Percentiles rank a stretch among this genome's conserved stretches.
These are phyloP conservation scores for Colletotrichum graminicola DNA, from an alignment of 2,329 filamentous ascomycete genomes.

Conservation along the genomic window DNA sequence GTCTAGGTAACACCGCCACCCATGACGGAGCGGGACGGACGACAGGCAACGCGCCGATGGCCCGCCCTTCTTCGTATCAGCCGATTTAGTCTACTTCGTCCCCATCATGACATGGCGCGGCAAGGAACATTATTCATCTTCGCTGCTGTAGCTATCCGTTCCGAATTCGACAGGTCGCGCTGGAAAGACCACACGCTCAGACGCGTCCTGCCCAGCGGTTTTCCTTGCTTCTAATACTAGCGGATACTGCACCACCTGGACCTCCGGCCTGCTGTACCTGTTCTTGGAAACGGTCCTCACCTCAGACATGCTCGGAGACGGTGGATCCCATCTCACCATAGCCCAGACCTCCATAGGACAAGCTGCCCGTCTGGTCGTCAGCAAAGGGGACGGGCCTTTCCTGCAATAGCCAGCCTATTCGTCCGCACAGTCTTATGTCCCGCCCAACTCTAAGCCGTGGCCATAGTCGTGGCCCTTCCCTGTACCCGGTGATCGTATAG, in stretches of 20 bases:
- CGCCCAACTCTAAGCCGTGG: conserved; percentile 5
- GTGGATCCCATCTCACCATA: conserved; percentile 12
- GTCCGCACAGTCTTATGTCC: conserved; percentile 21
- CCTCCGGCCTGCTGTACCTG: conserved; percentile 28
- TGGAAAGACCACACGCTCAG: background rate
- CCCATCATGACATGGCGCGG: conserved; percentile 29
- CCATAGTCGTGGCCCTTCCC: background rate
- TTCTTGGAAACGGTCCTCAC: conserved; percentile 29
- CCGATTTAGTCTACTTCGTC: background rate
- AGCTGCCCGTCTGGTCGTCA: background rate
- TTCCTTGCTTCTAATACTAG: background rate
- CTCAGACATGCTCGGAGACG: conserved; percentile 28
- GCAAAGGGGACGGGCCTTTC: conserved; percentile 1
- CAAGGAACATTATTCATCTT: conserved; percentile 18
- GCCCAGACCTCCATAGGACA: conserved; percentile 22
- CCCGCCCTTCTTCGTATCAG: conserved; percentile 28
- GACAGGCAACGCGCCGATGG: conserved; percentile 20
- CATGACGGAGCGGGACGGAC: conserved; percentile 6
- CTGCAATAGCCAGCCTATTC: conserved; percentile 5
- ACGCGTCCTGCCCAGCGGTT: background rate
- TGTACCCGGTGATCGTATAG: conserved; percentile 18
- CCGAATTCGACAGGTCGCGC: conserved; percentile 16
- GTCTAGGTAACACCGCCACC: conserved; percentile 9
- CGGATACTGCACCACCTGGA: conserved; percentile 3
- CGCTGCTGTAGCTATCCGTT: background rate